Conservation (phyloP, 2,329 filamentous ascomycete species). For the Aspergillus versicolor region DNA sequence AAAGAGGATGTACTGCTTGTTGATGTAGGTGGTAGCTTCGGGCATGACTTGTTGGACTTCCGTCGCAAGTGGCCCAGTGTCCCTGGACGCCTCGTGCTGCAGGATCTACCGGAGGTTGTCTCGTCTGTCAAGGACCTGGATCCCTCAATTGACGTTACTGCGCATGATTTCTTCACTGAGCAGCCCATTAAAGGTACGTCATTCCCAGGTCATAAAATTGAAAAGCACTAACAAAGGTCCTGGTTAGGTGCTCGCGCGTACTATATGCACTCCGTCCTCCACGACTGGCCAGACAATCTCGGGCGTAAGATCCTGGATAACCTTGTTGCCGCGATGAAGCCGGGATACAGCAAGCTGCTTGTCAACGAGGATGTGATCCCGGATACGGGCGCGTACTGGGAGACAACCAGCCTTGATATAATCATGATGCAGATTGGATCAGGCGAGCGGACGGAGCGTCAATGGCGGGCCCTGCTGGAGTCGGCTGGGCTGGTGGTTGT, state of each 20-base stretch:
- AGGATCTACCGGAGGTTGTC: constrained; percentile 49
- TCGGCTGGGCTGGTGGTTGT: constrained; percentile 37
- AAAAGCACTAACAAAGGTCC: no score
- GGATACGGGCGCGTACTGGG: constrained; percentile 32
- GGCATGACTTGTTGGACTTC: constrained; percentile 44
- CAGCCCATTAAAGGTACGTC: constrained; percentile 46
- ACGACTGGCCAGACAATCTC: constrained; percentile 34
- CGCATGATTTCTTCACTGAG: constrained; percentile 49
- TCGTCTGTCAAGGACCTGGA: constrained; percentile 11
- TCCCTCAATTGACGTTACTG: constrained; percentile 32
- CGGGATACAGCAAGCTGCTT: constrained; percentile 42
- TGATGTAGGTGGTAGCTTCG: constrained; percentile 45
- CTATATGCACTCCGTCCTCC: constrained; percentile 18
- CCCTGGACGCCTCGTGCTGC: constrained; percentile 47
- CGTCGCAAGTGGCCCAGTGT: constrained; percentile 35
- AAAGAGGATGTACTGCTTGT: constrained; percentile 32
- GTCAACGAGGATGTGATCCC: constrained; percentile 47
- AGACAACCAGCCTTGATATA: constrained; percentile 39
- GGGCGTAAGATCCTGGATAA: constrained; percentile 33
- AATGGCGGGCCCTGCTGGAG: constrained; percentile 37
- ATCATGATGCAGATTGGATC: constrained; percentile 44
- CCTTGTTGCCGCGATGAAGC: constrained; percentile 31
- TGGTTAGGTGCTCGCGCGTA: constrained; percentile 27
- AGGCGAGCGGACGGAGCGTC: constrained; percentile 39
- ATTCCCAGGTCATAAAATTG: no score